Percentiles rank a stretch among this genome's conserved stretches.
Conservation (phyloP, 2,329 filamentous ascomycete species). For the Alternaria infectoria region DNA sequence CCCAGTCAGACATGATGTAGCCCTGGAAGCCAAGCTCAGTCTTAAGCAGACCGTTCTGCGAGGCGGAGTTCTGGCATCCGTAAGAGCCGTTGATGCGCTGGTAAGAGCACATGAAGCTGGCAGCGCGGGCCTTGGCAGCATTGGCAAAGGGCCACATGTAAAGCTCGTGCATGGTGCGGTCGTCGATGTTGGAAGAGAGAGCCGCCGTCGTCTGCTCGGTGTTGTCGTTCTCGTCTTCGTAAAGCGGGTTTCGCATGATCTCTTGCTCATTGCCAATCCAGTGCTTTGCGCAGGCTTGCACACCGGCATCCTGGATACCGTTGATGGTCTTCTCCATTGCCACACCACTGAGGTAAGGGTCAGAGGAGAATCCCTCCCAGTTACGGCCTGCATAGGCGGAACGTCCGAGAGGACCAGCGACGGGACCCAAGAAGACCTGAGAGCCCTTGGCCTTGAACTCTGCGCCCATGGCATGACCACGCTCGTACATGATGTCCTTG, state of each 20-base stretch:
- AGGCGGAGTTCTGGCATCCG: constrained; percentile 48
- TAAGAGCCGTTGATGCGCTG: constrained; percentile 47
- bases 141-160: constrained; percentile 73
- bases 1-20: constrained; percentile 53
- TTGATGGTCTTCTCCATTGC: constrained; percentile 49
- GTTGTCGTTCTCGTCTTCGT: constrained; percentile 64
- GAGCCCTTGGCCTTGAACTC: constrained; percentile 47
- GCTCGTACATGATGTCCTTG: constrained; percentile 44
- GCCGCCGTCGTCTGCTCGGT: constrained; percentile 55
- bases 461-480: constrained; percentile 47
- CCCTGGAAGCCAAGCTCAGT: constrained; percentile 59
- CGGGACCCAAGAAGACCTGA: constrained; percentile 58
- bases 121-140: constrained; percentile 63
- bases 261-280: constrained; percentile 69
- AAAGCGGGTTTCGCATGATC: constrained; percentile 48
- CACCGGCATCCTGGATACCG: constrained; percentile 51
- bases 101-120: constrained; percentile 66
- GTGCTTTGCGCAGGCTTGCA: constrained; percentile 58
- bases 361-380: constrained; percentile 54
- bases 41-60: constrained; percentile 59
- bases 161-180: constrained; percentile 69
- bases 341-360: constrained; percentile 54
- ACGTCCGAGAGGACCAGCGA: constrained; percentile 53
- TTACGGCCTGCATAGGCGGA: constrained; percentile 51
- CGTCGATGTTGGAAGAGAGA: constrained; percentile 67